Base-by-base conservation (phyloP, 1,139 yeast genomes). In the Hemisphaericaspora subhashii region DNA sequence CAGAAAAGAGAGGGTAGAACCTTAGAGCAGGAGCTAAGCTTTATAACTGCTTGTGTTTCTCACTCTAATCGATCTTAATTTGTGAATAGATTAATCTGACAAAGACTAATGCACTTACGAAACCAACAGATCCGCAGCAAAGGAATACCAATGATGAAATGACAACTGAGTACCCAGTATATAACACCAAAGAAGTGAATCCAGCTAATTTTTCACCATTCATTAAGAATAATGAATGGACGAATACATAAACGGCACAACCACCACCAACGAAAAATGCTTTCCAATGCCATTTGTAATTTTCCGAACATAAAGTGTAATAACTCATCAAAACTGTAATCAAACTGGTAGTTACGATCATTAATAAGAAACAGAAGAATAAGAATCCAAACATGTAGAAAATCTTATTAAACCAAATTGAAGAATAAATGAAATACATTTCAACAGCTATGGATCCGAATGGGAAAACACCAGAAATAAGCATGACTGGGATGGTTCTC, bases 201-300 rank as follows among this genome's bases (percentile, higher is more conserved):
- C 94, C 95, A 25, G 84, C 86, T 34, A 92, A 68, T 39, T 70
- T 70, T 43, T 66, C 70, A 44, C 86, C 82, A 44, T 79, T 80
- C 17, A 89, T 78, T 53, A 92, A 75, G 48, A 86, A 69, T 45
- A 89, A 68, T 3, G 97, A 83, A 62, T 92, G 96, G 40, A 88
- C 54, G 63, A 89, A 88, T 30, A 90, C 85, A 60, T 90, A 94
- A 41, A 84, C 54, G 1, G 95, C 75, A 62, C 95, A 84, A 20
- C 97, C 95, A 37, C 96, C 98, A 21, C 96, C 94, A 44, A 89
- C 76, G 54, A 84, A 77, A 53, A 90, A 73, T 8, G 96, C 80
- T 60, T 90, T 82, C 98, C 98, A 92, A 58, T 89, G 97, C 99
- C 99, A 92, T 61, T 82, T 81, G 70, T 94, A 90, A 62, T 92